Conservation (phyloP, 2,329 filamentous ascomycete species). For the Emergomyces africanus region DNA sequence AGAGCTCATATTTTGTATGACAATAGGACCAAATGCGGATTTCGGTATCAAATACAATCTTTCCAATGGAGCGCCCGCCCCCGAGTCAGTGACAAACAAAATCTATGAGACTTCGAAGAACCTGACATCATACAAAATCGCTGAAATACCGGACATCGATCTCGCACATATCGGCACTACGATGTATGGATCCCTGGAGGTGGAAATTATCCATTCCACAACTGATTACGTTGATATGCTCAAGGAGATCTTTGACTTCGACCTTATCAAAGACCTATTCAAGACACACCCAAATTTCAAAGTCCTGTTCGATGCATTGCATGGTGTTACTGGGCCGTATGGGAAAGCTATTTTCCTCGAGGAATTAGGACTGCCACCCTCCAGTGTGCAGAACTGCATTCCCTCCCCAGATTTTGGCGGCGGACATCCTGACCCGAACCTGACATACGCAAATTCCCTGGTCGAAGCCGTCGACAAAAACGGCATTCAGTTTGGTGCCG, state of each 20-base stretch:
- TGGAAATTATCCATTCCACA: slow-evolving; percentile 90
- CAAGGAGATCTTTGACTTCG: slow-evolving; percentile 98
- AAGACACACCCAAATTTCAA: slow-evolving; percentile 80
- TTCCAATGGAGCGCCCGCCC: slow-evolving; percentile 86
- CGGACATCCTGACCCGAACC: slow-evolving; percentile 93
- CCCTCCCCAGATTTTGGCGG: slow-evolving; percentile 93
- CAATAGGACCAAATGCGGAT: slow-evolving; percentile 72
- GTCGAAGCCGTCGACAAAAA: slow-evolving; percentile 89
- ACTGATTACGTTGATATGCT: slow-evolving; percentile 88
- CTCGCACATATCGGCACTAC: slow-evolving; percentile 69
- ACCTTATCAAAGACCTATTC: slow-evolving; percentile 91
- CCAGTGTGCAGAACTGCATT: slow-evolving; percentile 79
- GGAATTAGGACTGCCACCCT: slow-evolving; percentile 69
- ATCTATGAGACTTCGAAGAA: slow-evolving; percentile 88
- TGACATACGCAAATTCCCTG: slow-evolving; percentile 89
- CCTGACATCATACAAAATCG: slow-evolving; percentile 83
- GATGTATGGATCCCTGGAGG: slow-evolving; percentile 75
- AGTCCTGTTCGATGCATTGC: slow-evolving; percentile 87
- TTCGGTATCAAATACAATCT: slow-evolving; percentile 99
- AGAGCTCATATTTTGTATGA: background rate
- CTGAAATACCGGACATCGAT: slow-evolving; percentile 76
- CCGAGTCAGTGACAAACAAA: slow-evolving; percentile 95
- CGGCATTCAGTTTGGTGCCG: slow-evolving; percentile 87
- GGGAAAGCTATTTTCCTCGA: slow-evolving; percentile 89
- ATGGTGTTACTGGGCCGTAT: slow-evolving; percentile 91